These are phyloP conservation scores for Aspergillus melleus DNA, from an alignment of 2,329 filamentous ascomycete species.

Conservation along the genomic window DNA sequence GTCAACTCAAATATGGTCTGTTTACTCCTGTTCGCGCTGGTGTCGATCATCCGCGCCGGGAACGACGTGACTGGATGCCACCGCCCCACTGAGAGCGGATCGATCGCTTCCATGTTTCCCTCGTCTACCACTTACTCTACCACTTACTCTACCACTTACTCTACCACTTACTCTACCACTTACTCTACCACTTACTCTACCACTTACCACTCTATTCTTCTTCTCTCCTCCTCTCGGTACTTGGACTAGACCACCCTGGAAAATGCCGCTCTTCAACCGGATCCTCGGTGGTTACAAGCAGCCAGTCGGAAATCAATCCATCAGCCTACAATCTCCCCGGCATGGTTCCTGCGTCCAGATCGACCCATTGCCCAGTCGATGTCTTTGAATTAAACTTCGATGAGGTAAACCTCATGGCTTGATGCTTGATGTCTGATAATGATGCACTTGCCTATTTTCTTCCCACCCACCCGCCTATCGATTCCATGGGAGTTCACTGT, in stretches of 20 bases:
- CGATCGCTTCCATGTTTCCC: neutral
- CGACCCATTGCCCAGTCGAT: slow-evolving; percentile 8
- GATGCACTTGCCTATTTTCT: too few species aligned
- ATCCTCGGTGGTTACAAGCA: neutral
- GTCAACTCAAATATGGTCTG: too few species aligned
- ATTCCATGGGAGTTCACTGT: neutral
- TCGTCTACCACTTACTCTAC: neutral
- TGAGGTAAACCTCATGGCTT: too few species aligned
- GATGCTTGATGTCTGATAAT: too few species aligned
- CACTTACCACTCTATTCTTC: too few species aligned
- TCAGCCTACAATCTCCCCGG: neutral
- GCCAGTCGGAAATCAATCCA: neutral
- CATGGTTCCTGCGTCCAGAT: slow-evolving; percentile 11
- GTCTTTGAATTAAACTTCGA: too few species aligned
- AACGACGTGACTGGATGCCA: too few species aligned
- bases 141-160: too few species aligned
- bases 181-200: too few species aligned
- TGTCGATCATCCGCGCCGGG: neutral
- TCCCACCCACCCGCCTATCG: neutral
- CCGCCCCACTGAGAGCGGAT: neutral
- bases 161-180: too few species aligned
- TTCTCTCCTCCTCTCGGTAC: too few species aligned
- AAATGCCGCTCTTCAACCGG: neutral
- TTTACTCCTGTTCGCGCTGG: too few species aligned
- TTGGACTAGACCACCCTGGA: neutral